Evolutionary conservation across 2,329 filamentous ascomycete species (phyloP).

Genomic region (Furcasterigmium furcatum): DNA sequence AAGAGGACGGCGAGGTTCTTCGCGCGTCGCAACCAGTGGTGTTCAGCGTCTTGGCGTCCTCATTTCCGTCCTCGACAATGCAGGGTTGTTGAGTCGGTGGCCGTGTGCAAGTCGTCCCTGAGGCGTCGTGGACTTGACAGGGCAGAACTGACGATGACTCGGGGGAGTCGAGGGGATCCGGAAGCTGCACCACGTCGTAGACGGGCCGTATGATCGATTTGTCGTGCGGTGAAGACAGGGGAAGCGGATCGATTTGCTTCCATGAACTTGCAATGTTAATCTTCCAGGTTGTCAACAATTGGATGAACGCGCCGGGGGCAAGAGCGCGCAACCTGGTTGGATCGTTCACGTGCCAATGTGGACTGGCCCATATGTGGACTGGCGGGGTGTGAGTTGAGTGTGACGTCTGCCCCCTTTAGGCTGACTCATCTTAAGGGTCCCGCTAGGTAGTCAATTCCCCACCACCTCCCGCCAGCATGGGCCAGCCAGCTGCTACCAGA

Average conservation of each 20-base stretch:
- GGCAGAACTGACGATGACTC: too few species aligned
- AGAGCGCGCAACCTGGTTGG: neutral
- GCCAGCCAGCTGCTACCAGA: neutral
- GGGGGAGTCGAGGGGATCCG: too few species aligned
- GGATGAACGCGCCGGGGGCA: neutral
- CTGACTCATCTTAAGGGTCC: too few species aligned
- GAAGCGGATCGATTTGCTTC: too few species aligned
- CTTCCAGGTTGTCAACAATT: constrained; percentile 1
- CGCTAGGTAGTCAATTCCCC: too few species aligned
- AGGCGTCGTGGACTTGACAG: too few species aligned
- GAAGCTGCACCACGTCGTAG: too few species aligned
- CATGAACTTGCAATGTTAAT: neutral
- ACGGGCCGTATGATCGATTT: too few species aligned
- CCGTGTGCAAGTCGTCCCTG: too few species aligned
- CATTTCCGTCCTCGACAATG: neutral
- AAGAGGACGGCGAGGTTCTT: neutral
- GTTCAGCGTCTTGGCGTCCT: constrained; percentile 2
- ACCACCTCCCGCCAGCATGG: too few species aligned
- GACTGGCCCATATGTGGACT: neutral
- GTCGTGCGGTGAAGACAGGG: too few species aligned
- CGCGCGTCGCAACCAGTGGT: neutral
- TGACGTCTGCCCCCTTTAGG: neutral
- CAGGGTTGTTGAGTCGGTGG: too few species aligned
- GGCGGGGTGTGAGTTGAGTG: neutral
- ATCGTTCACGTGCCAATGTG: neutral